Conservation (phyloP, 2,329 filamentous ascomycete genomes). For the Venturia pyrina region DNA sequence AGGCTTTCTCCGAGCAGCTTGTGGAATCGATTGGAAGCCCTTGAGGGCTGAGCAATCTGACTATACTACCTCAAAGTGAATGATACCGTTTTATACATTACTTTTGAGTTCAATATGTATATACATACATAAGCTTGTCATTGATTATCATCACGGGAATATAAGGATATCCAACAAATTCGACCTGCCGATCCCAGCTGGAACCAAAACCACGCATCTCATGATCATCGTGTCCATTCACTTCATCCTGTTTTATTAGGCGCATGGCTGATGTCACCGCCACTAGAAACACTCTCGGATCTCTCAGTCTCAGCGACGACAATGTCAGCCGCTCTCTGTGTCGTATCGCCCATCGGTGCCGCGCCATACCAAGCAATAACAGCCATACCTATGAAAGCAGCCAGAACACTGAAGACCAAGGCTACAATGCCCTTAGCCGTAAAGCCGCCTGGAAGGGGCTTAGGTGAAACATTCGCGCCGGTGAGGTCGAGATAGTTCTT, state of each 20-base stretch:
- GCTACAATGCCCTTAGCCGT: constrained; percentile 63
- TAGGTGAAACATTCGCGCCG: constrained; percentile 48
- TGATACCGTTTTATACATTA: too few species aligned
- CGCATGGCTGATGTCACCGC: neutral
- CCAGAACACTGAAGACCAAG: constrained; percentile 60
- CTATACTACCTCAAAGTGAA: too few species aligned
- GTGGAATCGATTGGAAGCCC: too few species aligned
- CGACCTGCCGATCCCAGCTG: too few species aligned
- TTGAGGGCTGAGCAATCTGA: too few species aligned
- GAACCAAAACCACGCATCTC: neutral
- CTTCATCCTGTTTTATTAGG: neutral
- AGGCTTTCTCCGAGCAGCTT: too few species aligned
- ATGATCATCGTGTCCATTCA: too few species aligned
- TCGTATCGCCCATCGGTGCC: constrained; percentile 1
- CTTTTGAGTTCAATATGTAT: too few species aligned
- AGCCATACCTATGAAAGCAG: constrained; percentile 57
- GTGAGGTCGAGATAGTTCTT: constrained; percentile 51
- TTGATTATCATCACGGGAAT: too few species aligned
- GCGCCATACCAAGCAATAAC: constrained; percentile 60
- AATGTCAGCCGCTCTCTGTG: neutral
- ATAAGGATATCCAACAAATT: too few species aligned
- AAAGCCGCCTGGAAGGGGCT: constrained; percentile 56
- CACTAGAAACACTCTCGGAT: neutral
- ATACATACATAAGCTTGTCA: too few species aligned
- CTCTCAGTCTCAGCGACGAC: neutral